Evolutionary conservation across 2,329 filamentous ascomycete genomes (phyloP).

Genomic region (Fusarium pininemorale): DNA sequence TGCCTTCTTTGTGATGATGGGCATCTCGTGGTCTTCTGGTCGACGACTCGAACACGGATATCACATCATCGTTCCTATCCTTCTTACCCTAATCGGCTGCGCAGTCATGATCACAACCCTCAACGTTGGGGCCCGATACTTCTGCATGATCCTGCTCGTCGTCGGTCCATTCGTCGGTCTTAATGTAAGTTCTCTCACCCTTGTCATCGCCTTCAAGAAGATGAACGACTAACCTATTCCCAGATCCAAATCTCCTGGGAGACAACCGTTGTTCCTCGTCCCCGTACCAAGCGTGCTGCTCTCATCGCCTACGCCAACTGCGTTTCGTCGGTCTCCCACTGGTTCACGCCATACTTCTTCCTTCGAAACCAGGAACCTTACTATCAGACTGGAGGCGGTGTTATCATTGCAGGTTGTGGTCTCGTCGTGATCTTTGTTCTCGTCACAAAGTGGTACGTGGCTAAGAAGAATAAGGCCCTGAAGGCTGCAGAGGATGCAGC

Average conservation of each 20-base stretch:
- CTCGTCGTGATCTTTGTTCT: slow-evolving; percentile 30
- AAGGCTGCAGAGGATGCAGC: slow-evolving; percentile 27
- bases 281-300: slow-evolving; percentile 52
- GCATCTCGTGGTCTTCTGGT: slow-evolving; percentile 52
- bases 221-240: too few relatives aligned
- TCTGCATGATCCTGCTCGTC: slow-evolving; percentile 53
- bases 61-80: slow-evolving; percentile 53
- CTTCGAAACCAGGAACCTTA: slow-evolving; percentile 43
- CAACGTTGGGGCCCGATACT: slow-evolving; percentile 53
- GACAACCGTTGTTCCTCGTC: slow-evolving; percentile 52
- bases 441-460: slow-evolving; percentile 35
- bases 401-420: slow-evolving; percentile 41
- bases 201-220: too few relatives aligned
- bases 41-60: slow-evolving; percentile 50
- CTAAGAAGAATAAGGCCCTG: slow-evolving; percentile 40
- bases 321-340: slow-evolving; percentile 51
- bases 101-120: slow-evolving; percentile 54
- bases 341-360: slow-evolving; percentile 54
- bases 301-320: slow-evolving; percentile 55
- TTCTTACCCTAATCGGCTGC: slow-evolving; percentile 49
- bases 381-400: slow-evolving; percentile 44
- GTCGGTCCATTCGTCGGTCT: slow-evolving; percentile 51
- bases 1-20: slow-evolving; percentile 50
- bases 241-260: slow-evolving; percentile 52
- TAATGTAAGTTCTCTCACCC: slow-evolving; percentile 41